These are phyloP conservation scores for Ophiostoma fasciatum DNA, from an alignment of 2,329 filamentous ascomycete genomes.

Conservation along the genomic window DNA sequence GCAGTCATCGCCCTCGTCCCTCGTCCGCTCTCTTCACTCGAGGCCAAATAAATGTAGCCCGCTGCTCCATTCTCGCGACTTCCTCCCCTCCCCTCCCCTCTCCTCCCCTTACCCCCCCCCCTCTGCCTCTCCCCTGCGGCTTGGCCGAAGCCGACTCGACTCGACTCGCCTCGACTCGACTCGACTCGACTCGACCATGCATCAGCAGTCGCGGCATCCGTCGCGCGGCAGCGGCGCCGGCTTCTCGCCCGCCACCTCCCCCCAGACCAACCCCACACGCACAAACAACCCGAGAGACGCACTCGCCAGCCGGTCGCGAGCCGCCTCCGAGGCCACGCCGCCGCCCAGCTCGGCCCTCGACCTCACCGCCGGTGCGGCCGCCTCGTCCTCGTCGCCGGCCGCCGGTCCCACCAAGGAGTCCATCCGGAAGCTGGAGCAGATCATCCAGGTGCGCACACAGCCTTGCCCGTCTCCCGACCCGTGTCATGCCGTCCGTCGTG, in stretches of 20 bases:
- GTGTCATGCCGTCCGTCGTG: no score
- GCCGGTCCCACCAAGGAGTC: conserved; percentile 47
- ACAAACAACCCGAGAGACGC: conserved; percentile 62
- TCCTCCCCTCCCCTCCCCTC: background rate
- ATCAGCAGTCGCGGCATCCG: conserved; percentile 72
- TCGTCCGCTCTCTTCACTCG: background rate
- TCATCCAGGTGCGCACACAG: conserved; percentile 57
- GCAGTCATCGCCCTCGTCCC: no score
- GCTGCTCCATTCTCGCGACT: background rate
- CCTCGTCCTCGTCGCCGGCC: conserved; percentile 17
- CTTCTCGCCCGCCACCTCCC: conserved; percentile 57
- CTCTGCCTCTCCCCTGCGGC: conserved; percentile 1
- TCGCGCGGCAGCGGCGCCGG: conserved; percentile 43
- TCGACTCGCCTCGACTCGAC: no score
- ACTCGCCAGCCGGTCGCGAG: conserved; percentile 24
- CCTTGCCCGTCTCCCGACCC: no score
- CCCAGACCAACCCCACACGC: conserved; percentile 56
- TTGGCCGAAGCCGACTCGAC: conserved; percentile 5
- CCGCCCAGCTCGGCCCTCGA: conserved; percentile 15
- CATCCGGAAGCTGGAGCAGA: conserved; percentile 74
- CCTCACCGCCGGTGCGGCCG: conserved; percentile 17
- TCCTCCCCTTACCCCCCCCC: background rate
- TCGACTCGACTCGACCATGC: no score
- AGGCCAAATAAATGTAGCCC: conserved; percentile 9
- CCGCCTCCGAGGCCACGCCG: conserved; percentile 27